These are phyloP conservation scores for Populus trichocarpa DNA, from an alignment of 441 rosid genomes.

Conservation along the genomic window DNA sequence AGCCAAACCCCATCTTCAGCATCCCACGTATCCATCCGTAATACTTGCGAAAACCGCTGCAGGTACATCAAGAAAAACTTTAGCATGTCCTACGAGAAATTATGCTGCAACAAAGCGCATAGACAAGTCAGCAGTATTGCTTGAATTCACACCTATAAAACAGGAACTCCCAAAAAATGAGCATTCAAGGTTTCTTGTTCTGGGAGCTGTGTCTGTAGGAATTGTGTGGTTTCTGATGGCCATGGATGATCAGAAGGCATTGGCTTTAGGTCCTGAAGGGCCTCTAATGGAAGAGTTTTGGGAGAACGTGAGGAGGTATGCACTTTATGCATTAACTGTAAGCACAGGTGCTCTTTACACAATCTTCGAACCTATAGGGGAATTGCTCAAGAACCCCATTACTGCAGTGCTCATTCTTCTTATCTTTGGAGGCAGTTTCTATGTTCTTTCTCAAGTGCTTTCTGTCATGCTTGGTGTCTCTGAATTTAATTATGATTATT, in stretches of 20 bases:
- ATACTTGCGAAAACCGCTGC: neutral
- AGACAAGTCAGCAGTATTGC: neutral
- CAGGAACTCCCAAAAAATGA: constrained; percentile 3
- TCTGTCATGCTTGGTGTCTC: constrained; percentile 79
- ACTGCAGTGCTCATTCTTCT: constrained; percentile 63
- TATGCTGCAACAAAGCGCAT: neutral
- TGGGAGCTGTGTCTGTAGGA: constrained; percentile 62
- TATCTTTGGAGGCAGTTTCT: constrained; percentile 61
- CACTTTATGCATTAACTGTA: constrained; percentile 64
- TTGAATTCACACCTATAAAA: neutral
- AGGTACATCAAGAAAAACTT: neutral
- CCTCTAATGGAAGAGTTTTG: constrained; percentile 87
- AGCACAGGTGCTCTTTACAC: constrained; percentile 69
- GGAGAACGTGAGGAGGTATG: constrained; percentile 84
- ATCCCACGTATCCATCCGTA: neutral
- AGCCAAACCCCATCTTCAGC: constrained; percentile 4
- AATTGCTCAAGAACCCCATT: constrained; percentile 72
- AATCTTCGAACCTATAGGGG: constrained; percentile 39
- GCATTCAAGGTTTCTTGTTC: constrained; percentile 31
- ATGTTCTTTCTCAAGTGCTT: constrained; percentile 64
- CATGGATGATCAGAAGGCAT: constrained; percentile 52
- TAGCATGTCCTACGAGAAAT: neutral
- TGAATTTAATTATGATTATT: constrained; percentile 70
- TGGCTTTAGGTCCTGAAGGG: constrained; percentile 87
- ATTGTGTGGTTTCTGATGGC: constrained; percentile 41